Conservation (phyloP, 306 rosid genomes). For the Cucurbita pepo region DNA sequence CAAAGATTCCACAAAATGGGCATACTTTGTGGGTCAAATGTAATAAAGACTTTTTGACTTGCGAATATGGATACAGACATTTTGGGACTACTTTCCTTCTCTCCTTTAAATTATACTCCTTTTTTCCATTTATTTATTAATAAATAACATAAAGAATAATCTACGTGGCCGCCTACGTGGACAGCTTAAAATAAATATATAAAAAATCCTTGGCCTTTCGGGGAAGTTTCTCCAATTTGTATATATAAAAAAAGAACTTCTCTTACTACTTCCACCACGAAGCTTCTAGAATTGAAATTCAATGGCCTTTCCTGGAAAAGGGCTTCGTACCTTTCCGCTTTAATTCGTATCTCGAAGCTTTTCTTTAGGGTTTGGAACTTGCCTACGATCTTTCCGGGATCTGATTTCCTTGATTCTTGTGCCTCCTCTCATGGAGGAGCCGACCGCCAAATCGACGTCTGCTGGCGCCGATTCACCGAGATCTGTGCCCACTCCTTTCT, state of each 20-base stretch:
- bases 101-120: no score
- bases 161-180: neutral
- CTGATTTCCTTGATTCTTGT: slow-evolving; percentile 1
- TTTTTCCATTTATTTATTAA: no score
- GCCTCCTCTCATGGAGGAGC: slow-evolving; percentile 39
- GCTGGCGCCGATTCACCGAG: slow-evolving; percentile 20
- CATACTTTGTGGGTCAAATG: neutral
- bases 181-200: neutral
- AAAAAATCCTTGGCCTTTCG: neutral
- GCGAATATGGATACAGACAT: neutral
- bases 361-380: neutral
- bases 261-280: slow-evolving; percentile 17
- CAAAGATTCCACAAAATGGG: neutral
- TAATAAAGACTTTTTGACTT: neutral
- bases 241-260: neutral
- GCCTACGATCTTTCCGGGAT: no score
- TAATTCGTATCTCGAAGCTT: neutral
- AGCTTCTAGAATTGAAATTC: slow-evolving; percentile 52
- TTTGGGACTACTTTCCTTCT: neutral
- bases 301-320: neutral
- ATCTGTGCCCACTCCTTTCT: slow-evolving; percentile 65
- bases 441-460: slow-evolving; percentile 14
- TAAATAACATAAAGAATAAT: neutral
- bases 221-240: neutral
- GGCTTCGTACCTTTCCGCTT: neutral